These are phyloP conservation scores for Saccharomycopsis sp. DNA, from an alignment of 805 yeast species.

Conservation along the genomic window DNA sequence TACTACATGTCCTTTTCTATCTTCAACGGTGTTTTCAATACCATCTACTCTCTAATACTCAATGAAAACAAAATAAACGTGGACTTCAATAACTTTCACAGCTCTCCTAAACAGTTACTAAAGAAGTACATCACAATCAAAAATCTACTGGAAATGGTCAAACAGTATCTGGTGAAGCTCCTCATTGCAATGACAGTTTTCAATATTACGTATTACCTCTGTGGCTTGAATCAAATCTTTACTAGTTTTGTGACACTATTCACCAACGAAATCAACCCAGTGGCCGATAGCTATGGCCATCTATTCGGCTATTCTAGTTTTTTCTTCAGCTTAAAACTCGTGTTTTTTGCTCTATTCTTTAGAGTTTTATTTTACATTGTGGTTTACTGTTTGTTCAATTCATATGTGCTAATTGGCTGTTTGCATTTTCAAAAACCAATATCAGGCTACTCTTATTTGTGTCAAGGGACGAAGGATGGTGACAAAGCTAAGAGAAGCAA, in stretches of 20 bases:
- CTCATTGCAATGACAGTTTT: conserved; percentile 1
- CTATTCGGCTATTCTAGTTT: not conserved
- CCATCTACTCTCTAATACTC: conserved; percentile 1
- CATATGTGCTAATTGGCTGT: conserved; percentile 17
- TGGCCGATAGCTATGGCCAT: not conserved
- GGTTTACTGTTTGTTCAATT: conserved; percentile 10
- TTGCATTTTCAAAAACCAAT: conserved; percentile 16
- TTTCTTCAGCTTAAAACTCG: conserved; percentile 2
- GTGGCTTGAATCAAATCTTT: conserved; percentile 2
- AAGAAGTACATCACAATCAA: conserved; percentile 1
- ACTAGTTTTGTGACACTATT: conserved; percentile 1
- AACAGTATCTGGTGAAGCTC: not conserved
- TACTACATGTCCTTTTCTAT: conserved; percentile 13
- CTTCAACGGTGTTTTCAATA: conserved; percentile 2
- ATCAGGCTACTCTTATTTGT: conserved; percentile 8
- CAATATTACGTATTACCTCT: not conserved
- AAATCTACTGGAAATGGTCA: not conserved
- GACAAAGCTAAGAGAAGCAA: not conserved
- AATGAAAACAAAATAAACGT: conserved; percentile 11
- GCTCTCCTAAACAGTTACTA: not conserved
- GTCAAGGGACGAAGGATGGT: not conserved
- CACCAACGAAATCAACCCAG: not conserved
- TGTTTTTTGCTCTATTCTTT: conserved; percentile 7
- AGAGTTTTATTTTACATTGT: conserved; percentile 5
- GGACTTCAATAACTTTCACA: conserved; percentile 6